phyloP scores from a whole-genome alignment of 257 asterid species.

The Nicotiana otophora region DNA sequence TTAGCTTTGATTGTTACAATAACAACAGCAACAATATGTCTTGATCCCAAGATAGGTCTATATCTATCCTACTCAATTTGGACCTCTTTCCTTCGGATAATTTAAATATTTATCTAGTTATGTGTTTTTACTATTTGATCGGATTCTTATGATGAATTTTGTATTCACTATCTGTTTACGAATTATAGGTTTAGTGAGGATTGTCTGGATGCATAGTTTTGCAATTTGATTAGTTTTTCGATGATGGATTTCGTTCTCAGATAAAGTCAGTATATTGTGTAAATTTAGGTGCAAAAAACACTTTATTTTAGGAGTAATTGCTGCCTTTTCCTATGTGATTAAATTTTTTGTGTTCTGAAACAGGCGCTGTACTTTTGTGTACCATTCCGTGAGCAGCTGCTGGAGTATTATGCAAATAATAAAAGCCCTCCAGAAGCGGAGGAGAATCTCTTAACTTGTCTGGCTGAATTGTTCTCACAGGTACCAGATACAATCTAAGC shows the following conservation, averaged over 20 bases:
- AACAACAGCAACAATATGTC: not conserved
- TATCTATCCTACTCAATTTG: not conserved
- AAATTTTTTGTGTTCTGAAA: constrained; percentile 5
- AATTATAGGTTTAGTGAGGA: not conserved
- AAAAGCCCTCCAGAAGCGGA: constrained; percentile 55
- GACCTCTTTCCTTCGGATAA: not conserved
- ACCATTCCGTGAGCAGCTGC: constrained; percentile 79
- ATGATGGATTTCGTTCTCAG: not conserved
- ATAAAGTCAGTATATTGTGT: not conserved
- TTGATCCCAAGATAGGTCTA: not conserved
- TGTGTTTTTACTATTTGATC: constrained; percentile 3
- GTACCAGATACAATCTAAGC: constrained; percentile 22
- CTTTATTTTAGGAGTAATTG: not conserved
- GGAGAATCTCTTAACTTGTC: constrained; percentile 81
- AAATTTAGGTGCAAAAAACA: not conserved
- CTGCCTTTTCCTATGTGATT: not conserved
- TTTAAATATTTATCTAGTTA: not conserved
- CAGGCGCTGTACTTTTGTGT: constrained; percentile 91
- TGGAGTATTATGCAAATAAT: constrained; percentile 63
- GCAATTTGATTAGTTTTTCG: not conserved
- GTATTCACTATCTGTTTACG: not conserved
- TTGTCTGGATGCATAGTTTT: not conserved
- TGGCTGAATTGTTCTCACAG: constrained; percentile 85
- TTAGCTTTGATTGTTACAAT: not conserved
- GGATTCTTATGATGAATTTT: not conserved